Evolutionary conservation across 768 basidiomycete species (phyloP).

Genomic region (Phylloporus sp.): DNA sequence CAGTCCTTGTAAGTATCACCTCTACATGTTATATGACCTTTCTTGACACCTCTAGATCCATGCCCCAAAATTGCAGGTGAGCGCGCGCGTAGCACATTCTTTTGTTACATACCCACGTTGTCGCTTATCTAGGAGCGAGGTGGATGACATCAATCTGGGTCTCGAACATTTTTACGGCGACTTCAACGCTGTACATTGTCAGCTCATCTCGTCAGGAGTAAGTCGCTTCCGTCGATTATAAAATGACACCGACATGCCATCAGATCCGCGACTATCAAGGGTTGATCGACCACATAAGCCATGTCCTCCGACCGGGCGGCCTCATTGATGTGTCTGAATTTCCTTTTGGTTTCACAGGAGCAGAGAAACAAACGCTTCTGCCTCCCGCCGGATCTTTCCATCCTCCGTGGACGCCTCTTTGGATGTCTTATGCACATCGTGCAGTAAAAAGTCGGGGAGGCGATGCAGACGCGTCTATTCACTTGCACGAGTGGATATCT

Average conservation of each 20-base stretch:
- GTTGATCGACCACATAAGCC: slow-evolving; percentile 63
- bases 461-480: slow-evolving; percentile 55
- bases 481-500: slow-evolving; percentile 52
- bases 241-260: slow-evolving; percentile 11
- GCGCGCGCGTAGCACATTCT: slow-evolving; percentile 9
- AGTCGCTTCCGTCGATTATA: slow-evolving; percentile 28
- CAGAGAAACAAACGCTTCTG: slow-evolving; percentile 42
- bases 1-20: slow-evolving; percentile 52
- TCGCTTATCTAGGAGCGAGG: slow-evolving; percentile 56
- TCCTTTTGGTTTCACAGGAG: slow-evolving; percentile 62
- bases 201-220: slow-evolving; percentile 71
- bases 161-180: slow-evolving; percentile 77
- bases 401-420: slow-evolving; percentile 59
- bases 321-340: slow-evolving; percentile 65
- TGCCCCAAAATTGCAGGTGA: slow-evolving; percentile 72
- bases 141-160: slow-evolving; percentile 83
- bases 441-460: slow-evolving; percentile 60
- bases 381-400: slow-evolving; percentile 39
- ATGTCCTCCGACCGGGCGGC: slow-evolving; percentile 67
- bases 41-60: slow-evolving; percentile 39
- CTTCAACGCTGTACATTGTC: slow-evolving; percentile 73
- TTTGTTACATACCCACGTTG: slow-evolving; percentile 3
- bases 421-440: slow-evolving; percentile 51
- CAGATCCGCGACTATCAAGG: slow-evolving; percentile 67
- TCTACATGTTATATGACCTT: slow-evolving; percentile 8